Evolutionary conservation across 2,329 filamentous ascomycete genomes (phyloP), one percentile per base, ranked within the genome.

Genomic region (Alternaria dauci): DNA sequence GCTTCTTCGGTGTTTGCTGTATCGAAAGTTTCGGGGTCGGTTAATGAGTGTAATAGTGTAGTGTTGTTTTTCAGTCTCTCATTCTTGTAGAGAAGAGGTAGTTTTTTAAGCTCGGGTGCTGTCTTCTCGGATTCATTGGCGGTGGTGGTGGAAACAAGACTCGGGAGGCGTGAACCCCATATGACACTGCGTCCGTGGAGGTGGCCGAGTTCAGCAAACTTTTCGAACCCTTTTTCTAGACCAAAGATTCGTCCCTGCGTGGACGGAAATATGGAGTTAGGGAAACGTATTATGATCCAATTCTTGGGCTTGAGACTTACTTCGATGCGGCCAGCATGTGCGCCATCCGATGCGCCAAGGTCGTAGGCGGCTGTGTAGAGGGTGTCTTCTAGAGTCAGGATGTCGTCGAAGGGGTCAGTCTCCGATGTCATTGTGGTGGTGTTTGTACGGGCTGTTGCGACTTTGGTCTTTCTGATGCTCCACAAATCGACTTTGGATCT

Each of bases 221-320:
- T 98, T 71, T 97, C 92, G 71, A 95, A 98, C 0, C 94, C 94
- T 66, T 94, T 95, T 76, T 96, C 91, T 42, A 98, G 87, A 0
- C 94, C 95, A 75, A 98, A 93, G 20, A 93, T 87, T 52, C 93
- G 91, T 62, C 95, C 95, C 28, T 30, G 1, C 28, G 0, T 11
- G 28, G 11, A 30, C 28, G 8, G 28, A 30, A 8, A 8, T 11
- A 12, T 30, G 28, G 28, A 30, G 28, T 30, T 9, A 30, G 28
- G 11, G 8, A 30, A 28, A 28, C 9, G 11, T 0, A 30, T 30
- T 30, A 30, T 30, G 8, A 0, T 30, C n/a, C 28, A 30, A 9
- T 30, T 8, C 28, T 1, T 30, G 8, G 28, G 11, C 11, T 9
- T 0, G 28, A 30, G 8, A 30, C 28, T 30, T 11, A 30, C 28